Base-by-base conservation (phyloP, 1,139 yeast genomes). In the Geotrichum carabidarum region DNA sequence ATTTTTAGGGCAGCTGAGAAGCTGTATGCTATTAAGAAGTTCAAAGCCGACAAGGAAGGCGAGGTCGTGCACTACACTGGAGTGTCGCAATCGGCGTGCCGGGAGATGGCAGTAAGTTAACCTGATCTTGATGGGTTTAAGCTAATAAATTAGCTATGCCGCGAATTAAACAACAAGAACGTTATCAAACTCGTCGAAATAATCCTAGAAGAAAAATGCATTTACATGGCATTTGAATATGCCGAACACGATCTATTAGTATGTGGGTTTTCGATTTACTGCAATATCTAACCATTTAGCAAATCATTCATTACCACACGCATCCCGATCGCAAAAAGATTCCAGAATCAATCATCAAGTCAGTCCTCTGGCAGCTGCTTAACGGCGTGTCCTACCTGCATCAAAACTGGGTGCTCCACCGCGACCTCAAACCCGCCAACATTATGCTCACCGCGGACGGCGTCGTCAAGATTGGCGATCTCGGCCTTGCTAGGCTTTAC, bases 361-460 rank as follows among this genome's bases (percentile, higher is more conserved):
- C 95, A 4, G 82, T 90, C 36, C 79, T 89, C 67, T 90, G 95
- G 90, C 99, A 93, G 69, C 83, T 94, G 4, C 71, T 93, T 35
- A 88, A 89, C 63, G 99, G 99, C 1, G 94, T 93, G 1, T 82
- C 91, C 0, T 93, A 85, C 66, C 71, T 93, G 52, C 99, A 93
- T 71, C 93, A 89, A 68, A 91, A 93, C 69, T 93, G 98, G 98
- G 84, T 94, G 1, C 76, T 94, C 52, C 99, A 93, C 69, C 78
- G 99, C 60, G 99, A 93, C 71, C 78, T 93, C 61, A 93, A 93
- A 68, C 99, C 99, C 0, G 99, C 99, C 0, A 93, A 93, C 70
- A 93, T 94, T 62, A 93, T 93, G 98, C 96, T 93, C 1, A 83
- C 96, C 0, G 79, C 84, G 9, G 81, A 79, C 57, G 99, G 99